These are phyloP conservation scores for Mycena maculata DNA, from an alignment of 768 basidiomycete genomes.

Conservation along the genomic window DNA sequence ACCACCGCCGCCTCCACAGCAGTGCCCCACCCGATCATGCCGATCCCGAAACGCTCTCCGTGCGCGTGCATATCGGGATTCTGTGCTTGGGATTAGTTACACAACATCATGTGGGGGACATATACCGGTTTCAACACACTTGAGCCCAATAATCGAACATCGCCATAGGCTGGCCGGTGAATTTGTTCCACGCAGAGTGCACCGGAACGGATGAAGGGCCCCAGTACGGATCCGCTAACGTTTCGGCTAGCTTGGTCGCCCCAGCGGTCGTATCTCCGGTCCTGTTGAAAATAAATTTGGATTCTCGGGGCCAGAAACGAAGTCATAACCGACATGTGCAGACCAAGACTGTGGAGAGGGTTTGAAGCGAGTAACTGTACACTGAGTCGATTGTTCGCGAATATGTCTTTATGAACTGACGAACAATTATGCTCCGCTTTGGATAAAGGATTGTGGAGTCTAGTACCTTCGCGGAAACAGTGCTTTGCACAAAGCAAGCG, in stretches of 20 bases:
- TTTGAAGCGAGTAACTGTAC: conserved; percentile 32
- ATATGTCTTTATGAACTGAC: conserved; percentile 38
- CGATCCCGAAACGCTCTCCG: conserved; percentile 31
- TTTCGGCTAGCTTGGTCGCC: conserved; percentile 26
- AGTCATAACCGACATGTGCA: conserved; percentile 21
- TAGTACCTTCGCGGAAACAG: conserved; percentile 45
- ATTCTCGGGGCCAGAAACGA: not conserved
- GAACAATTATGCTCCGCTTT: not conserved
- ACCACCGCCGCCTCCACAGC: conserved; percentile 26
- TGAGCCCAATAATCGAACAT: conserved; percentile 34
- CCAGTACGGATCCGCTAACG: conserved; percentile 28
- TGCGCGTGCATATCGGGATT: conserved; percentile 17
- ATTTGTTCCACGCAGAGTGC: conserved; percentile 28
- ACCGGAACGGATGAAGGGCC: conserved; percentile 30
- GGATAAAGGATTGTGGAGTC: no score
- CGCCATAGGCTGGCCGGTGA: conserved; percentile 21
- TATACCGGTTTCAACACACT: no score
- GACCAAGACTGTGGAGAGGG: conserved; percentile 31
- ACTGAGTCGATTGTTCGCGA: conserved; percentile 43
- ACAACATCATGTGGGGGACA: no score
- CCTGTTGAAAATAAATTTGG: not conserved
- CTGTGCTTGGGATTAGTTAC: not conserved
- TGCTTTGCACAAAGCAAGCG: conserved; percentile 42
- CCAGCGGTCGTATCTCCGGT: conserved; percentile 29
- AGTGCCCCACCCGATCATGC: conserved; percentile 34